These are phyloP conservation scores for Erodium trifolium DNA, from an alignment of 441 rosid genomes.

Conservation along the genomic window DNA sequence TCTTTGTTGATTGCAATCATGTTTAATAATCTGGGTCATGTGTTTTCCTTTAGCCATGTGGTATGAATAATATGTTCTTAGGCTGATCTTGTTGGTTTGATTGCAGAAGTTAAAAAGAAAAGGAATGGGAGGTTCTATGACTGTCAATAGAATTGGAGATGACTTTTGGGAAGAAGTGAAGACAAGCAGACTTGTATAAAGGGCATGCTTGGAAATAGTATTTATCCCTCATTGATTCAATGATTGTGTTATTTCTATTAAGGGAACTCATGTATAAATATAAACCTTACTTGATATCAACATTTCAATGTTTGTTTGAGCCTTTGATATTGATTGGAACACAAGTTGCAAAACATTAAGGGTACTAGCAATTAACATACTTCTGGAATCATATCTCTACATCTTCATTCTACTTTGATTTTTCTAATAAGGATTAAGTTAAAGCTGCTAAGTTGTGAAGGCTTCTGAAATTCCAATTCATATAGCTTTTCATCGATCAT, in stretches of 20 bases:
- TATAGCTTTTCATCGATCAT: no score
- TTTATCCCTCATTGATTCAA: background rate
- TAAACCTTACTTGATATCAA: no score
- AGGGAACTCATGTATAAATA: background rate
- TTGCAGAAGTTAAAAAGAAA: background rate
- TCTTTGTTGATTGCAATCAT: background rate
- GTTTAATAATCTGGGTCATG: background rate
- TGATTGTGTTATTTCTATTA: background rate
- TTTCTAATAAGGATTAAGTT: no score
- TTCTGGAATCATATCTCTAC: no score
- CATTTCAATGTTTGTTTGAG: no score
- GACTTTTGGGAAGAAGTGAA: background rate
- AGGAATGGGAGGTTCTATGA: background rate
- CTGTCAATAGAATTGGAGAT: background rate
- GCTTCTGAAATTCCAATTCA: no score
- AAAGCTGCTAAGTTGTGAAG: no score
- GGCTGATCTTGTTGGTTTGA: background rate
- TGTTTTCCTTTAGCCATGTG: background rate
- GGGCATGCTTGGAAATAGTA: conserved; percentile 5
- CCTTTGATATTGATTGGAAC: no score
- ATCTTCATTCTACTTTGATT: no score
- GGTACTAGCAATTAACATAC: no score
- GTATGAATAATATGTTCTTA: no score
- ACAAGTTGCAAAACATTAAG: no score
- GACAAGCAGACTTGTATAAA: background rate